These are phyloP conservation scores for Solanum peruvianum DNA, from an alignment of 257 asterid species.

Conservation along the genomic window DNA sequence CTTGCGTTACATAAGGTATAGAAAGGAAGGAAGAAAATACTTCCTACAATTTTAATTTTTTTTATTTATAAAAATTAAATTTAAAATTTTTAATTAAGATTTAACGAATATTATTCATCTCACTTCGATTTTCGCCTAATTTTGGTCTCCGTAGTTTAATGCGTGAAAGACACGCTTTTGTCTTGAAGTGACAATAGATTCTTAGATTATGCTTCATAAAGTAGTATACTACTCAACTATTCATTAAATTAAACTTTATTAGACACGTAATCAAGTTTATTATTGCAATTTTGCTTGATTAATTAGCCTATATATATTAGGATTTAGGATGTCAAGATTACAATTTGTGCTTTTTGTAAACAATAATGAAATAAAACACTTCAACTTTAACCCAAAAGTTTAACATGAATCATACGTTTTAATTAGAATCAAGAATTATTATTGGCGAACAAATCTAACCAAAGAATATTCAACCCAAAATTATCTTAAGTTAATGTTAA, in stretches of 20 bases:
- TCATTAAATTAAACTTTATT: neutral
- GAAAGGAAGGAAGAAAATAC: neutral
- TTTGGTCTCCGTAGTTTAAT: neutral
- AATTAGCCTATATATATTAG: neutral
- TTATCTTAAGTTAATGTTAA: neutral
- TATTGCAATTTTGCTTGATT: neutral
- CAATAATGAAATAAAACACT: neutral
- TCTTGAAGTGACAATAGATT: neutral
- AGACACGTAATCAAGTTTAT: neutral
- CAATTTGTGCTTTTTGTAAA: neutral
- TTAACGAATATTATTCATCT: neutral
- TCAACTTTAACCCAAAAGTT: neutral
- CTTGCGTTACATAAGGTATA: neutral
- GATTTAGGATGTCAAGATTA: neutral
- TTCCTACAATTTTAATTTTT: neutral
- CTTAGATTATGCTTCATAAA: neutral
- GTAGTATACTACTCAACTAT: neutral
- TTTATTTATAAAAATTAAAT: neutral
- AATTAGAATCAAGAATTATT: neutral
- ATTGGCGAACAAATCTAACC: neutral
- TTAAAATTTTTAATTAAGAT: neutral
- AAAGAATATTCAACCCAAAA: neutral
- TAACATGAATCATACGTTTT: neutral
- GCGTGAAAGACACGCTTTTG: neutral
- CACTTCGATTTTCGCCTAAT: rapidly evolving